Percentiles rank a stretch among this genome's conserved stretches.
These are phyloP conservation scores for Euphorbia schlechtendalii DNA, from an alignment of 441 rosid species.

Conservation along the genomic window DNA sequence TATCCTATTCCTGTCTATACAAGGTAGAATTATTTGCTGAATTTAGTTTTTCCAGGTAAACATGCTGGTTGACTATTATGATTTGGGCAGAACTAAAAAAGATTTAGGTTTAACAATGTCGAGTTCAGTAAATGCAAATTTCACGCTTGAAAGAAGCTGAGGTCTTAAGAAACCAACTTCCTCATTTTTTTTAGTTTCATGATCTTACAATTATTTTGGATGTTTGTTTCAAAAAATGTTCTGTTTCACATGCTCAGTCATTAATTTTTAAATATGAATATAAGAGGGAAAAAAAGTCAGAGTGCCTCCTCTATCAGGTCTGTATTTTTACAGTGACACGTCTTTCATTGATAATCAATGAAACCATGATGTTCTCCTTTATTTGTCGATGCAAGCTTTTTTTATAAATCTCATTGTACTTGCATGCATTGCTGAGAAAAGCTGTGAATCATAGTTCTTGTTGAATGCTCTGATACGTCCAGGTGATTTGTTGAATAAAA, in stretches of 20 bases:
- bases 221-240: no score
- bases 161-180: no score
- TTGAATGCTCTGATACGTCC: background rate
- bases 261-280: no score
- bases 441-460: background rate
- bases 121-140: no score
- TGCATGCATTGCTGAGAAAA: background rate
- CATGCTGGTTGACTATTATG: background rate
- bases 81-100: background rate
- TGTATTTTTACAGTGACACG: background rate
- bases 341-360: background rate
- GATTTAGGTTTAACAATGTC: no score
- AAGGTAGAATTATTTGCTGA: background rate
- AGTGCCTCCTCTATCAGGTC: background rate
- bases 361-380: background rate
- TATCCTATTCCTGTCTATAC: background rate
- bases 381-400: background rate
- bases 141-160: no score
- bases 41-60: slow-evolving; percentile 1
- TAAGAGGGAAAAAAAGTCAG: no score
- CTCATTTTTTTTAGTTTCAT: no score
- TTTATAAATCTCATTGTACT: background rate
- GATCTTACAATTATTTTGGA: no score
- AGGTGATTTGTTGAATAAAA: background rate
- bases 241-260: no score